Percentiles rank a stretch among this genome's conserved stretches.
Conservation (phyloP, 2,329 filamentous ascomycete genomes). For the Aspergillus japonicus region DNA sequence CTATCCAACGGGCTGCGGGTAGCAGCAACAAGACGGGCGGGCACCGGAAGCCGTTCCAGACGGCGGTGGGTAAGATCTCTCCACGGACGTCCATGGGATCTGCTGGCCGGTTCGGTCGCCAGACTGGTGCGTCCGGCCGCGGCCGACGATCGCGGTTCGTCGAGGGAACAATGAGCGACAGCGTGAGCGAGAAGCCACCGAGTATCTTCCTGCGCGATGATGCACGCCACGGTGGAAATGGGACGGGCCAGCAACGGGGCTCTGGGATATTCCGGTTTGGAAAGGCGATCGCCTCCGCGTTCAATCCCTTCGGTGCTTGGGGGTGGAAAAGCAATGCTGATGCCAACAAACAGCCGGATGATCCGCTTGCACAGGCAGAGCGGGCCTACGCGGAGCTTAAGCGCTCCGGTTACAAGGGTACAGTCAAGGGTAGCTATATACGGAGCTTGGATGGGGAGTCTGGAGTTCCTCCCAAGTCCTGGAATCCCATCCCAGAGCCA, state of each 20-base stretch:
- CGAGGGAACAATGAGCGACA: slow-evolving; percentile 86
- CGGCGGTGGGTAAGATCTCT: slow-evolving; percentile 10
- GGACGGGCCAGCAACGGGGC: slow-evolving; percentile 27
- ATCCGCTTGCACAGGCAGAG: slow-evolving; percentile 50
- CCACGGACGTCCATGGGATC: slow-evolving; percentile 11
- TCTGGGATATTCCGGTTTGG: slow-evolving; percentile 57
- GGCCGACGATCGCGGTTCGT: slow-evolving; percentile 64
- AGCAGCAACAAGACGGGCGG: slow-evolving; percentile 11
- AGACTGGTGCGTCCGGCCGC: slow-evolving; percentile 25
- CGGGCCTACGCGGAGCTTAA: slow-evolving; percentile 56
- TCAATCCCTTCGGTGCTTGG: slow-evolving; percentile 55
- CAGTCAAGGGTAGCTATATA: slow-evolving; percentile 35
- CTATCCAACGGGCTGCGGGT: not conserved
- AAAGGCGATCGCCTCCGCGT: slow-evolving; percentile 53
- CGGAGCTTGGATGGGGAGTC: slow-evolving; percentile 21
- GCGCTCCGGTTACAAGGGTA: slow-evolving; percentile 49
- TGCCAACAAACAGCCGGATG: slow-evolving; percentile 32
- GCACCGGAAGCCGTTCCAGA: slow-evolving; percentile 18
- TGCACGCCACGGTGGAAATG: slow-evolving; percentile 10
- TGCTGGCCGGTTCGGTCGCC: slow-evolving; percentile 1
- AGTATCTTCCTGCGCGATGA: slow-evolving; percentile 60
- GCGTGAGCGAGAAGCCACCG: slow-evolving; percentile 69
- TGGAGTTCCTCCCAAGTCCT: slow-evolving; percentile 34
- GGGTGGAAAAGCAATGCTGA: slow-evolving; percentile 49
- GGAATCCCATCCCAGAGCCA: slow-evolving; percentile 34